Percentiles rank a stretch among this genome's conserved stretches.
Evolutionary conservation across 805 yeast species (phyloP).

Genomic region (Yamadazyma phyllophila): DNA sequence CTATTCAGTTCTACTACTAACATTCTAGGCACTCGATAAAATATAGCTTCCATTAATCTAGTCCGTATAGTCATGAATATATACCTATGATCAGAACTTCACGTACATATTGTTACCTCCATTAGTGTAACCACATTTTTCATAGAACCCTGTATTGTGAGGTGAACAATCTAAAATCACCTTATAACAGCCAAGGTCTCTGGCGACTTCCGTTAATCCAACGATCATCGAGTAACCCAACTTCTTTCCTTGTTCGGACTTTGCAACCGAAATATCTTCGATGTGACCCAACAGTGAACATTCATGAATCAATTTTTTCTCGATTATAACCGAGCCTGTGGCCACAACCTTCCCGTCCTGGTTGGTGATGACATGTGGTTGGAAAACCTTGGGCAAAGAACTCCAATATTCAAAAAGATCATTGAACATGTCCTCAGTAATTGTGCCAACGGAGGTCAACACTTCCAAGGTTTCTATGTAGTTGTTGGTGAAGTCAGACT

Average conservation of each 20-base stretch:
- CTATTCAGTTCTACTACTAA: conserved; percentile 19
- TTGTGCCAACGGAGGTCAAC: conserved; percentile 80
- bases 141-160: conserved; percentile 80
- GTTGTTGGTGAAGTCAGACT: conserved; percentile 59
- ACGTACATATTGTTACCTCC: conserved; percentile 66
- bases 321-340: conserved; percentile 78
- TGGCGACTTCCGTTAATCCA: conserved; percentile 58
- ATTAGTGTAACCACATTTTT: conserved; percentile 74
- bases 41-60: conserved; percentile 3
- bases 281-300: conserved; percentile 90
- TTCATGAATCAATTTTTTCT: conserved; percentile 77
- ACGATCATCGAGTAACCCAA: conserved; percentile 70
- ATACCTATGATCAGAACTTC: conserved; percentile 8
- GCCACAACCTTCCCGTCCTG: conserved; percentile 61
- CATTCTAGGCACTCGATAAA: conserved; percentile 33
- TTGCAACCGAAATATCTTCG: conserved; percentile 85
- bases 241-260: conserved; percentile 76
- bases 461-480: conserved; percentile 61
- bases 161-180: conserved; percentile 85
- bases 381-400: conserved; percentile 50
- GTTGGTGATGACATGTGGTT: conserved; percentile 66
- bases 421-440: conserved; percentile 50
- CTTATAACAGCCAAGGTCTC: conserved; percentile 72
- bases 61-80: not conserved
- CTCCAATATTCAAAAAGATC: conserved; percentile 60